Evolutionary conservation across 768 basidiomycete species (phyloP).

Genomic region (Collybiopsis luxurians): DNA sequence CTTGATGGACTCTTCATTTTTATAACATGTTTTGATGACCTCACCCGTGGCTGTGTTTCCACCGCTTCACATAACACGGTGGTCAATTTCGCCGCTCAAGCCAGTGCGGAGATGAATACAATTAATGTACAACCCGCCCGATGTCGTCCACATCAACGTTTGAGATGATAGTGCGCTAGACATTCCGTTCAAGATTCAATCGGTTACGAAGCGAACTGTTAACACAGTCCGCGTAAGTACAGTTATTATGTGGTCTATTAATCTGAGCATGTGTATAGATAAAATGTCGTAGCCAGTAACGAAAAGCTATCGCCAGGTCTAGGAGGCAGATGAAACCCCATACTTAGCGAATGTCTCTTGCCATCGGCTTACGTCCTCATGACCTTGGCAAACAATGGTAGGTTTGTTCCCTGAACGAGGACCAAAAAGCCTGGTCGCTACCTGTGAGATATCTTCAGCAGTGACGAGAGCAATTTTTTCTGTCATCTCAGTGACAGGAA

Average conservation of each 20-base stretch:
- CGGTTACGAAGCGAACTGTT: no score
- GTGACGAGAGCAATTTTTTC: constrained; percentile 78
- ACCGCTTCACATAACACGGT: neutral
- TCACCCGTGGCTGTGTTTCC: neutral
- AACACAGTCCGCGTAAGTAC: no score
- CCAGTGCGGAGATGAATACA: neutral
- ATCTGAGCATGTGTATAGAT: no score
- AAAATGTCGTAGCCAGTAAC: neutral
- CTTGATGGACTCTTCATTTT: no score
- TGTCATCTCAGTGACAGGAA: constrained; percentile 90
- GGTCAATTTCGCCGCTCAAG: neutral
- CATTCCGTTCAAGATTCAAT: no score
- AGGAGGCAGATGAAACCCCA: constrained; percentile 27
- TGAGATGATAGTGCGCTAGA: no score
- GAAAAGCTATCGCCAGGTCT: neutral
- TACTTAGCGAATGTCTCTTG: constrained; percentile 64
- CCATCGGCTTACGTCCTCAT: constrained; percentile 73
- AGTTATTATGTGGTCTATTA: no score
- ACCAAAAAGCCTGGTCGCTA: constrained; percentile 75
- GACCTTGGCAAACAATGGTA: constrained; percentile 83
- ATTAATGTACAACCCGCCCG: no score
- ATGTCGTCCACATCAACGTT: no score
- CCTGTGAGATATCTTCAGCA: constrained; percentile 65
- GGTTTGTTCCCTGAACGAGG: constrained; percentile 59
- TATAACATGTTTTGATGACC: neutral